A percentile compares a stretch with the other conserved stretches of the same genome.
Conservation (phyloP, 768 basidiomycete species). For the Boletus eberwhitei region DNA sequence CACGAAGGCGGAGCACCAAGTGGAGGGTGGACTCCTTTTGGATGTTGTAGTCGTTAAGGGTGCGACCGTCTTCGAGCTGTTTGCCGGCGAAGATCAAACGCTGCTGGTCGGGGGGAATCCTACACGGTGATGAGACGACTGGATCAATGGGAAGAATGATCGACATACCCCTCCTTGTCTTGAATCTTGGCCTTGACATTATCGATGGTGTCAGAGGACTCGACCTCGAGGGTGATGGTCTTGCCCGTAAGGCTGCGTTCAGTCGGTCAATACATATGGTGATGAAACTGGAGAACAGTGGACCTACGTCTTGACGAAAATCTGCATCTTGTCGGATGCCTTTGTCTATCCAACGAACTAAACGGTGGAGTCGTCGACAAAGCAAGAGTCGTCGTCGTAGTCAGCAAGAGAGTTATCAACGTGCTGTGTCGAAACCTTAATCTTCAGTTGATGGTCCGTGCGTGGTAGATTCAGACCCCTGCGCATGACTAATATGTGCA, state of each 20-base stretch:
- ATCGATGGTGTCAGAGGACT: slow-evolving; percentile 96
- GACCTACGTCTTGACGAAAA: slow-evolving; percentile 94
- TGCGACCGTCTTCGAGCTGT: slow-evolving; percentile 98
- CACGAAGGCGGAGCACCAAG: slow-evolving; percentile 94
- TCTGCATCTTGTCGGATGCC: slow-evolving; percentile 86
- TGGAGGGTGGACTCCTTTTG: slow-evolving; percentile 99
- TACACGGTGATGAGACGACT: slow-evolving; percentile 26
- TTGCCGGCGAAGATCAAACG: slow-evolving; percentile 99
- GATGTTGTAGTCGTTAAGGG: slow-evolving; percentile 93
- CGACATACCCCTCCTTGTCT: slow-evolving; percentile 87
- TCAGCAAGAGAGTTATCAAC: slow-evolving; percentile 17
- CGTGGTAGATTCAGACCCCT: slow-evolving; percentile 28
- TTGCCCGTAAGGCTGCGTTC: slow-evolving; percentile 87
- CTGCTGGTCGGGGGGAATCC: slow-evolving; percentile 92
- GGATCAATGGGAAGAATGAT: neutral
- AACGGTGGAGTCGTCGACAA: slow-evolving; percentile 94
- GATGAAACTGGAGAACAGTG: neutral
- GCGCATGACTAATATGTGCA: slow-evolving; percentile 12
- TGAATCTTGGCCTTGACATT: slow-evolving; percentile 98
- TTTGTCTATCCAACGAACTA: slow-evolving; percentile 84
- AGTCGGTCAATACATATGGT: slow-evolving; percentile 1
- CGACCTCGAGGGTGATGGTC: slow-evolving; percentile 97
- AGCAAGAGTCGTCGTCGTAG: slow-evolving; percentile 52
- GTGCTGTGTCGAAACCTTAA: slow-evolving; percentile 26
- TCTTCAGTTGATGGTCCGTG: slow-evolving; percentile 44